Conservation (phyloP, 305 asterid species). For the Fraxinus platypoda region DNA sequence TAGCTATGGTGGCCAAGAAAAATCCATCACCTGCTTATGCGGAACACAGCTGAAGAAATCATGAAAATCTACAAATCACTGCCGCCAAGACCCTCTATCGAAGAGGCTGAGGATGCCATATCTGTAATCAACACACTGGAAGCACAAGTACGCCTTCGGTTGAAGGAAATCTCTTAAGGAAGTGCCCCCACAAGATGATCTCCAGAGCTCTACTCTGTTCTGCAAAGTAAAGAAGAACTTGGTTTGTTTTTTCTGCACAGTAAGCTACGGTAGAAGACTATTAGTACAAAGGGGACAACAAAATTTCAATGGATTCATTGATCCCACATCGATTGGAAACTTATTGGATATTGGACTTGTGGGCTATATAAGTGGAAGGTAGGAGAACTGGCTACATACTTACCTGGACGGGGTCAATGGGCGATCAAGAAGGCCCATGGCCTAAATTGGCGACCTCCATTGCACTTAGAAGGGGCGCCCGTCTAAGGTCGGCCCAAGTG, state of each 20-base stretch:
- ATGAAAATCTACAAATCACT: conserved; percentile 53
- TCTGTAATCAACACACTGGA: conserved; percentile 39
- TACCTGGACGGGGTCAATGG: conserved; percentile 47
- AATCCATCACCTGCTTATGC: conserved; percentile 33
- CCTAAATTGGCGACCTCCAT: conserved; percentile 38
- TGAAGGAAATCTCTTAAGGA: conserved; percentile 48
- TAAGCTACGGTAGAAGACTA: neutral
- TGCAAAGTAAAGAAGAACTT: conserved; percentile 42
- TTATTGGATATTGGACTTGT: neutral
- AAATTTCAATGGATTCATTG: neutral
- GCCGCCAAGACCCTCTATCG: conserved; percentile 62
- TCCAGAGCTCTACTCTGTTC: conserved; percentile 51
- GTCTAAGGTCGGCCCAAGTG: conserved; percentile 37
- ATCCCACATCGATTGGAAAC: neutral
- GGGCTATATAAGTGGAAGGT: neutral
- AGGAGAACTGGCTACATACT: neutral
- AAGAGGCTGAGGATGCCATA: conserved; percentile 61
- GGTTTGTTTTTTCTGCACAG: conserved; percentile 30
- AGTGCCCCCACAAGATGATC: conserved; percentile 34
- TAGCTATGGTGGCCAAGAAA: conserved; percentile 26
- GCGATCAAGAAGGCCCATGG: conserved; percentile 38
- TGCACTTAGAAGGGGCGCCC: conserved; percentile 37
- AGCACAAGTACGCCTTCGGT: conserved; percentile 39
- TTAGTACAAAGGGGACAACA: neutral
- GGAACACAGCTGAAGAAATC: conserved; percentile 33